phyloP scores from a whole-genome alignment of 1,139 yeast species.

The Blastobotrys malaysiensis region DNA sequence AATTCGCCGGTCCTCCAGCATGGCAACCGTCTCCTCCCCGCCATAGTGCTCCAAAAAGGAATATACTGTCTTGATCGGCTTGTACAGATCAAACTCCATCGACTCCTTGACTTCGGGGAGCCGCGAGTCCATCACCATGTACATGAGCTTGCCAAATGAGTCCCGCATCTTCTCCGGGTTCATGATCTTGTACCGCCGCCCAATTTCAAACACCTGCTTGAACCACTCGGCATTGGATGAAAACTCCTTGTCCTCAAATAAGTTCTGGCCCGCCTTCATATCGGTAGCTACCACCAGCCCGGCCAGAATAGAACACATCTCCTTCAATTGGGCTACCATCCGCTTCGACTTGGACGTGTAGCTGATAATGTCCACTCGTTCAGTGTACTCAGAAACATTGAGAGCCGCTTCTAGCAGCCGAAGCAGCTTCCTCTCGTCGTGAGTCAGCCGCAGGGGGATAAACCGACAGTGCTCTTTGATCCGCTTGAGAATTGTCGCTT shows the following conservation, averaged over 20 bases:
- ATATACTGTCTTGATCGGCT: conserved; percentile 60
- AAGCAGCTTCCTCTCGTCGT: conserved; percentile 59
- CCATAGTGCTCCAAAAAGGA: conserved; percentile 39
- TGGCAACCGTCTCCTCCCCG: conserved; percentile 24
- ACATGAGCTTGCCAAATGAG: conserved; percentile 67
- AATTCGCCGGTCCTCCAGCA: conserved; percentile 52
- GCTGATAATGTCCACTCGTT: conserved; percentile 60
- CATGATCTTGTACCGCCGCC: conserved; percentile 72
- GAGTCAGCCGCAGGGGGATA: conserved; percentile 60
- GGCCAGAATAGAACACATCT: conserved; percentile 66
- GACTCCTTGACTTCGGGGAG: conserved; percentile 60
- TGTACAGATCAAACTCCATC: conserved; percentile 66
- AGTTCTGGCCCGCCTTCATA: conserved; percentile 56
- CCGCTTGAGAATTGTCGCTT: conserved; percentile 28
- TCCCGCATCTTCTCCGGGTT: conserved; percentile 74
- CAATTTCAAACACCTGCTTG: conserved; percentile 61
- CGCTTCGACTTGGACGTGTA: conserved; percentile 60
- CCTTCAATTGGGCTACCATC: conserved; percentile 61
- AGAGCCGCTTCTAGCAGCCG: conserved; percentile 63
- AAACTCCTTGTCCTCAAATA: conserved; percentile 59
- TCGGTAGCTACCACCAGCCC: conserved; percentile 71
- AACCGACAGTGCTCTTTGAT: conserved; percentile 46
- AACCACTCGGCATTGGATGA: conserved; percentile 65
- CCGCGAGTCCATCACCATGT: conserved; percentile 76
- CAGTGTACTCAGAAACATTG: conserved; percentile 70